Base-by-base conservation (phyloP, 495 filamentous ascomycete genomes). In the Xylaria bambusicola region DNA sequence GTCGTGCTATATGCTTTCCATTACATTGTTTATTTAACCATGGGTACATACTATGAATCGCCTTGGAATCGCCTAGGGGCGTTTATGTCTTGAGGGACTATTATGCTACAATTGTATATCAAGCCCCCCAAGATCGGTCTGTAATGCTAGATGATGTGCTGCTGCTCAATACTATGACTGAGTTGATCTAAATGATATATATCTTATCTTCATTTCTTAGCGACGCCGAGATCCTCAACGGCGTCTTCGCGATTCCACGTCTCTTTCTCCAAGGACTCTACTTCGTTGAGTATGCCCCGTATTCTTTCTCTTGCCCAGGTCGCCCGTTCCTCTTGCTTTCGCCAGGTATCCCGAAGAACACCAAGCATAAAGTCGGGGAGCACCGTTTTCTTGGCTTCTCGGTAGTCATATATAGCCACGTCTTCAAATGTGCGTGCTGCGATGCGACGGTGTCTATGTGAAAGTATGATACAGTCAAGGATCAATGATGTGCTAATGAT, bases 401-500 rank as follows among this genome's bases (percentile, higher is more conserved):
- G 76, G 71, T 97, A 97, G 73, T 97, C 89, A 73, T 96, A 97
- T 0, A 91, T 75, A 2, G 93, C 88, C 48, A 91, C 84, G 62
- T 95, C 91, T 75, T 97, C 94, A 17, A 85, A 74, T 56, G 91
- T 89, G 36, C 86, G 74, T 21, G 92, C 92, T 2, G 91, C 89
- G n/a, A 86, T 80, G 15, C 94, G 82, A 66, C 86, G 86, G 62
- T 90, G 85, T 35, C 82, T 77, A 73, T 98, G 93, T 5, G 90
- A 95, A 13, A 97, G 71, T 24, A 97, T 83, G 12, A 85, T 54
- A 61, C 83, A 82, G 63, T 86, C 82, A 4, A 88, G 77, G 18
- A 73, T 56, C 45, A 79, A 74, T 12, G 68, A 66, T 24, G 71
- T 74, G 29, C 36, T 38, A 38, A 15, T 8, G 12, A 15, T 3